Evolutionary conservation across 2,329 filamentous ascomycete genomes (phyloP).

Genomic region (Alternaria sp.): DNA sequence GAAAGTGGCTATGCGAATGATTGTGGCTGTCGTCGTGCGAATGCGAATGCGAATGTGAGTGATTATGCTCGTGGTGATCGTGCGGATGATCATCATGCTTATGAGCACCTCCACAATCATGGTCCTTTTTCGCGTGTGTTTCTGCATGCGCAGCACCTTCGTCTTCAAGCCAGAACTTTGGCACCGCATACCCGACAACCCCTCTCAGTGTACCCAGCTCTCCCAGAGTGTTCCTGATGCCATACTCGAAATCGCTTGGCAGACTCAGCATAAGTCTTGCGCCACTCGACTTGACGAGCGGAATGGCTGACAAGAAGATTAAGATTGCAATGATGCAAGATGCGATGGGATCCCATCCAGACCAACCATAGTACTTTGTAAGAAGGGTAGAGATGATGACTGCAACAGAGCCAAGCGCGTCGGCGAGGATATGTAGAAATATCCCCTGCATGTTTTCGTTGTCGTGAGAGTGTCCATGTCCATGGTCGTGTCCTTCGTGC

Average conservation of each 20-base stretch:
- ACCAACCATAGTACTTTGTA: conserved; percentile 87
- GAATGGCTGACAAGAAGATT: conserved; percentile 91
- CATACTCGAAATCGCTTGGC: conserved; percentile 85
- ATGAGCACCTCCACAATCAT: conserved; percentile 40
- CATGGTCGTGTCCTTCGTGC: conserved; percentile 41
- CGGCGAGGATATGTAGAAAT: conserved; percentile 92
- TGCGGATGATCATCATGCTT: conserved; percentile 39
- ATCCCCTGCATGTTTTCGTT: conserved; percentile 99
- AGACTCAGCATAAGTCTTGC: conserved; percentile 84
- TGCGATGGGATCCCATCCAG: conserved; percentile 92
- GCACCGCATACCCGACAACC: conserved; percentile 84
- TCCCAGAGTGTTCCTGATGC: conserved; percentile 82
- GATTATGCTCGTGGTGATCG: conserved; percentile 26
- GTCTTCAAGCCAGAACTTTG: conserved; percentile 93
- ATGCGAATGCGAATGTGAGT: conserved; percentile 22
- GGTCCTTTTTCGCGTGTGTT: conserved; percentile 53
- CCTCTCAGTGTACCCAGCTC: conserved; percentile 83
- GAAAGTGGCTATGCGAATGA: conserved; percentile 24
- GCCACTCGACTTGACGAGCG: conserved; percentile 84
- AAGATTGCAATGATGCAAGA: conserved; percentile 92
- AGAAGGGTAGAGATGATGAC: conserved; percentile 91
- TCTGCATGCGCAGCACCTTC: conserved; percentile 55
- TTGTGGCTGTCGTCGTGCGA: conserved; percentile 49
- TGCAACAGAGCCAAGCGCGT: conserved; percentile 91
- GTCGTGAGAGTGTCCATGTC: conserved; percentile 64